Conservation (phyloP, 768 basidiomycete species). For the Suillus alpinus region DNA sequence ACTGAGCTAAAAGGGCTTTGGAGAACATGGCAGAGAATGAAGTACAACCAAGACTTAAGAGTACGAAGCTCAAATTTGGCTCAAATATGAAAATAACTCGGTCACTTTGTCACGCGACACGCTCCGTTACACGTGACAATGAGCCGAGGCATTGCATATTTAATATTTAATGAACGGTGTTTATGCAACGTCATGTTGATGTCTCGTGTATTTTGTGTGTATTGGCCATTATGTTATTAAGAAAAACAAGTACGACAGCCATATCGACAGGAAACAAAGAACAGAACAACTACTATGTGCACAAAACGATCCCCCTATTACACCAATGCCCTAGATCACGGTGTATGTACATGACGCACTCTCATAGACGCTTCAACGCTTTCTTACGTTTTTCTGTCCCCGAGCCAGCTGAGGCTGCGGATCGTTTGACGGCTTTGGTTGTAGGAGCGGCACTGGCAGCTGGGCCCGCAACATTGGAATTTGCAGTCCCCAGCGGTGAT, state of each 20-base stretch:
- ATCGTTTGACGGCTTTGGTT: constrained; percentile 67
- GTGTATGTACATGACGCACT: constrained; percentile 5
- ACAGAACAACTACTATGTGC: neutral
- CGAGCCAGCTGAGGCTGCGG: constrained; percentile 51
- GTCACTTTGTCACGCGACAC: constrained; percentile 8
- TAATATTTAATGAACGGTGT: too few species aligned
- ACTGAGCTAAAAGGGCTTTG: constrained; percentile 19
- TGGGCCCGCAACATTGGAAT: constrained; percentile 57
- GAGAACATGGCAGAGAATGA: constrained; percentile 16
- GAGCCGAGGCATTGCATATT: neutral
- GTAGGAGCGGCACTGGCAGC: constrained; percentile 24
- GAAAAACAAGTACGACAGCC: constrained; percentile 1
- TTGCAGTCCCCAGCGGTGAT: constrained; percentile 67
- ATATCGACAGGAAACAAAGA: neutral
- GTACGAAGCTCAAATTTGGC: neutral
- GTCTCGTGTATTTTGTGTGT: neutral
- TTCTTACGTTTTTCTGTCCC: constrained; percentile 86
- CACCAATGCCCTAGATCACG: constrained; percentile 1
- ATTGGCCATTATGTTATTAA: neutral
- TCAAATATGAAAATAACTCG: neutral
- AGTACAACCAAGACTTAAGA: neutral
- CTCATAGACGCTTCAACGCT: constrained; percentile 74
- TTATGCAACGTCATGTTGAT: neutral
- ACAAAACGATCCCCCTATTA: neutral
- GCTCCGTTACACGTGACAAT: constrained; percentile 17